Evolutionary conservation across 768 basidiomycete genomes (phyloP), one percentile per base, ranked within the genome.

Genomic region (Boletus insuetus): DNA sequence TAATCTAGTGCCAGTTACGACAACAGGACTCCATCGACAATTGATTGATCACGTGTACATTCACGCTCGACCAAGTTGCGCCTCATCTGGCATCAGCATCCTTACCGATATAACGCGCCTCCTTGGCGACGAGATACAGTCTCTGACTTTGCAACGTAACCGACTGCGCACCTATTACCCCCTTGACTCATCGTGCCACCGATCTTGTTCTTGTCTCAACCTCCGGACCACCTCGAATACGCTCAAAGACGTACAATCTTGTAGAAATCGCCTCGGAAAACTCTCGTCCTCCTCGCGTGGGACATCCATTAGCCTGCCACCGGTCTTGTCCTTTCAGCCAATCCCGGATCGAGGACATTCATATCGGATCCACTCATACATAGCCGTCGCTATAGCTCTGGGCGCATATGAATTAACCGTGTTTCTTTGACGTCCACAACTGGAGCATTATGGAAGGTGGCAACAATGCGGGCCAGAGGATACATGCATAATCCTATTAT

Each of bases 351-450:
- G 5, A 46, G 17, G 8, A 14, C 19, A 14, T 29, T 47, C n/a
- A 38, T 22, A 42, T 44, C 42, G 13, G 11, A 29, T 6, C 43
- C 34, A 56, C 66, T 58, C 55, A 53, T 58, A 8, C 61, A 69
- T 65, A 16, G 46, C 17, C 17, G 73, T 74, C 43, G 53, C 46
- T 14, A 73, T 66, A 34, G 54, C 49, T 12, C 60, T 61, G 17
- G 70, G 70, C 29, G 72, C 63, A 60, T 60, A 72, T 51, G 71
- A 59, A 60, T 69, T 64, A 14, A 63, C 69, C 8, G 60, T 67
- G 53, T 70, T 70, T 6, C 49, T 53, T 53, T 68, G 48, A 19
- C 58, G 47, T 32, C 58, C 64, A 31, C 26, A 66, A 62, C 58
- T 74, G 72, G n/a, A 63, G 22, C 0, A 64, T 70, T 70, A 17